Conservation (phyloP, 2,329 filamentous ascomycete species). For the Ophiostoma quercus region DNA sequence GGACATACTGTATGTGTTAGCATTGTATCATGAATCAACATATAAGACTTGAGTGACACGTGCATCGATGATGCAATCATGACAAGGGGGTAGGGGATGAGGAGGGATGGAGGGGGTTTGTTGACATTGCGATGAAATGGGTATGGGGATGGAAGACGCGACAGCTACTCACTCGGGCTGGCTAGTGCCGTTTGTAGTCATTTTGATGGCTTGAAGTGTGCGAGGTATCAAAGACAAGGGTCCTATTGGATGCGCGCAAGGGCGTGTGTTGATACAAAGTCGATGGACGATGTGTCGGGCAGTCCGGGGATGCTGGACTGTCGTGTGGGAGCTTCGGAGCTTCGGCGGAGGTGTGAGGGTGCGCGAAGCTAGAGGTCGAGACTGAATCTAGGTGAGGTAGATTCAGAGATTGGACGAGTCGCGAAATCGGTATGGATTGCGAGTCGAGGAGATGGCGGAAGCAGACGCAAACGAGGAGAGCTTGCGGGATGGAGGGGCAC, state of each 20-base stretch:
- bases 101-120: neutral
- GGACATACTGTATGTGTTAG: conserved; percentile 44
- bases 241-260: conserved; percentile 14
- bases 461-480: conserved; percentile 5
- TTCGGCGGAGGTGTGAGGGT: neutral
- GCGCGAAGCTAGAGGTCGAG: neutral
- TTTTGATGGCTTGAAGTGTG: conserved; percentile 17
- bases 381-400: neutral
- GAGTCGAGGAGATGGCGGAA: neutral
- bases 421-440: neutral
- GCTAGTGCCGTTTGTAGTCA: conserved; percentile 24
- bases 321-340: neutral
- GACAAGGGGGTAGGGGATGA: neutral
- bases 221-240: neutral
- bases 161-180: conserved; percentile 19
- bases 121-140: neutral
- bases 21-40: neutral
- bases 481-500: conserved; percentile 7
- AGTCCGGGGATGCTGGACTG: conserved; percentile 5
- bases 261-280: neutral
- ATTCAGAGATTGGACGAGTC: neutral
- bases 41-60: neutral
- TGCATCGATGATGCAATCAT: neutral
- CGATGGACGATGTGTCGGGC: neutral
- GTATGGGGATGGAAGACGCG: neutral